Percentiles rank a stretch among this genome's conserved stretches.
These are phyloP conservation scores for Suillus ampliporus DNA, from an alignment of 768 basidiomycete genomes.

Conservation along the genomic window DNA sequence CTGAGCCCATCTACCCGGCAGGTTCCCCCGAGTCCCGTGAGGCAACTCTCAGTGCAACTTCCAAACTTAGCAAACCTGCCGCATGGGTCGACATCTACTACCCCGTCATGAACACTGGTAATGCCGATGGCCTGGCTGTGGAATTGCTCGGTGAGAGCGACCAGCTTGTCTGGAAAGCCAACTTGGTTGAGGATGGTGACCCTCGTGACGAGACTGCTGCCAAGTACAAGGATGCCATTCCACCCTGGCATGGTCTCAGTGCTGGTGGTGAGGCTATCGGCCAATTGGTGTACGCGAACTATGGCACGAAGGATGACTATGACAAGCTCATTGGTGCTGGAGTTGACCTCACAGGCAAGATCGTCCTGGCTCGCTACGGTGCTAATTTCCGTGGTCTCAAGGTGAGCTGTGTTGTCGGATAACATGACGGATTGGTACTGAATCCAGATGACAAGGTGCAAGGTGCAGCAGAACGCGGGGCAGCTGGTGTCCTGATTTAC, in stretches of 20 bases:
- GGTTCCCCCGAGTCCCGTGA: conserved; percentile 70
- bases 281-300: conserved; percentile 77
- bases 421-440: conserved; percentile 22
- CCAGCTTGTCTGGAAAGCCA: conserved; percentile 65
- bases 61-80: conserved; percentile 51
- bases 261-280: conserved; percentile 77
- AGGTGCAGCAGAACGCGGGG: conserved; percentile 84
- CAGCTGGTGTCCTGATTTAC: conserved; percentile 80
- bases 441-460: conserved; percentile 57
- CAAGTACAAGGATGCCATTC: conserved; percentile 67
- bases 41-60: conserved; percentile 63
- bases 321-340: conserved; percentile 67
- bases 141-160: conserved; percentile 67
- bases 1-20: conserved; percentile 67
- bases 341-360: conserved; percentile 74
- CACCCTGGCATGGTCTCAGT: conserved; percentile 89
- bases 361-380: conserved; percentile 82
- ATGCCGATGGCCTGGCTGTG: conserved; percentile 67
- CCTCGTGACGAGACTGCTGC: conserved; percentile 74
- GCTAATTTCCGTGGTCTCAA: conserved; percentile 85
- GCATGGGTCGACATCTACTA: conserved; percentile 92
- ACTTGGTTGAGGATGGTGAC: conserved; percentile 73
- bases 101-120: conserved; percentile 77
- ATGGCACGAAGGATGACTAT: conserved; percentile 76
- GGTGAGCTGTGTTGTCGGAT: conserved; percentile 43